Evolutionary conservation across 441 rosid genomes (phyloP), one percentile per base, ranked within the genome.

Genomic region (Syzygium malaccense): DNA sequence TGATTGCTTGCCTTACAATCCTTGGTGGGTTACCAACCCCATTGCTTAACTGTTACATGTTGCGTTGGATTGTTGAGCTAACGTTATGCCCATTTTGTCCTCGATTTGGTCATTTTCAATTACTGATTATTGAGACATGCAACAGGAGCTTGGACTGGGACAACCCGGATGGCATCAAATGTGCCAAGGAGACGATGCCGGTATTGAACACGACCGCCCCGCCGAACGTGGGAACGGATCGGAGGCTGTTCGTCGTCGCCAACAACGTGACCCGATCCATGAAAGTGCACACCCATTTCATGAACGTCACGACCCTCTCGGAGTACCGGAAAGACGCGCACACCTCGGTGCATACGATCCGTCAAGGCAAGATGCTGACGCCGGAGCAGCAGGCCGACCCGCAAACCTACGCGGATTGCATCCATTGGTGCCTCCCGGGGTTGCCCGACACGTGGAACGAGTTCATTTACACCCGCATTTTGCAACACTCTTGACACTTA

Each of bases 321-420:
- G 99, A 96, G 75, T 96, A 93, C 85, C 91, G 98, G 90, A 97
- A 96, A 91, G 99, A 97, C 91, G 99, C 98, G 30, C 99, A 97
- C 84, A 97, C 98, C n/a, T 93, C 98, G 3, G 95, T 96, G 48
- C n/a, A 95, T 86, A 97, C 99, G 8, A 94, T 95, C 88, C 96
- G 98, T 4, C 99, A 97, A 89, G 98, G 98, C 88, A 94, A 96
- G 89, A 89, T 95, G 93, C 90, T 96, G 32, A 94, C 97, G 2
- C 93, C 94, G 25, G 95, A 94, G 48, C 99, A 97, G 80, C 90
- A 94, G 85, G 98, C 96, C 4, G 96, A 97, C 87, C 98, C 98
- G 0, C 91, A 93, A 14, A 95, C 92, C 3, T 96, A 92, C 49
- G 99, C 95, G 4, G 96, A 95, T 86, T 95, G 96, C 89, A 84